These are phyloP conservation scores for Inga leiocalycina DNA, from an alignment of 306 rosid genomes.

Conservation along the genomic window DNA sequence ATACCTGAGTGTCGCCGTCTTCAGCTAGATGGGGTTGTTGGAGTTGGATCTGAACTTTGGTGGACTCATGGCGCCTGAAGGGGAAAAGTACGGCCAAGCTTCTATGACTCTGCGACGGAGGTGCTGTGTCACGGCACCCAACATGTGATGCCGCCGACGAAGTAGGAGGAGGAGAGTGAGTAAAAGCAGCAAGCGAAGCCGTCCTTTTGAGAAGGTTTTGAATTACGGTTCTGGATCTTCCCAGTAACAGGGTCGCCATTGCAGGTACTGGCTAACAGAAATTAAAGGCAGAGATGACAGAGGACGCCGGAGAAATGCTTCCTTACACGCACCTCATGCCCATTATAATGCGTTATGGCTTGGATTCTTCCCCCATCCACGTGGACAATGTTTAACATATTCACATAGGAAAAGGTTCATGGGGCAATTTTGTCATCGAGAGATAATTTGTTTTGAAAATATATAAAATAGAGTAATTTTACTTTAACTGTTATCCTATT, in stretches of 20 bases:
- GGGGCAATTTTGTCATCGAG: no score
- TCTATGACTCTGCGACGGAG: not conserved
- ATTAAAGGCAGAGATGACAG: not conserved
- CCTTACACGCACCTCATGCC: not conserved
- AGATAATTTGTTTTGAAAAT: no score
- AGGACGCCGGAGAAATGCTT: not conserved
- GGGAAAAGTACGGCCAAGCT: not conserved
- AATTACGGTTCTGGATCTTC: conserved; percentile 26
- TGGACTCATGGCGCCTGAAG: conserved; percentile 43
- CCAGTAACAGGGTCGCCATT: conserved; percentile 32
- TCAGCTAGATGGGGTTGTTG: conserved; percentile 17
- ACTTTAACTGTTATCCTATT: no score
- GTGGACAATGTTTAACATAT: not conserved
- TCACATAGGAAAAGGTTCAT: no score
- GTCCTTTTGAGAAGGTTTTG: conserved; percentile 12
- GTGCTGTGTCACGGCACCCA: not conserved
- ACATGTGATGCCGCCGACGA: conserved; percentile 6
- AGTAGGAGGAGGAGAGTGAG: not conserved
- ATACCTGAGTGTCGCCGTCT: conserved; percentile 38
- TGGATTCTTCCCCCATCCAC: not conserved
- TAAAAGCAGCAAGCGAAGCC: not conserved
- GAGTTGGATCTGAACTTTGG: conserved; percentile 41
- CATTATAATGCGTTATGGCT: not conserved
- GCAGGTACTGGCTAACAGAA: not conserved
- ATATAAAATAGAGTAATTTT: no score